Evolutionary conservation across 192 early-diverging fungal species (phyloP), one percentile per base, ranked within the genome.

Genomic region (Coemansia sp.): DNA sequence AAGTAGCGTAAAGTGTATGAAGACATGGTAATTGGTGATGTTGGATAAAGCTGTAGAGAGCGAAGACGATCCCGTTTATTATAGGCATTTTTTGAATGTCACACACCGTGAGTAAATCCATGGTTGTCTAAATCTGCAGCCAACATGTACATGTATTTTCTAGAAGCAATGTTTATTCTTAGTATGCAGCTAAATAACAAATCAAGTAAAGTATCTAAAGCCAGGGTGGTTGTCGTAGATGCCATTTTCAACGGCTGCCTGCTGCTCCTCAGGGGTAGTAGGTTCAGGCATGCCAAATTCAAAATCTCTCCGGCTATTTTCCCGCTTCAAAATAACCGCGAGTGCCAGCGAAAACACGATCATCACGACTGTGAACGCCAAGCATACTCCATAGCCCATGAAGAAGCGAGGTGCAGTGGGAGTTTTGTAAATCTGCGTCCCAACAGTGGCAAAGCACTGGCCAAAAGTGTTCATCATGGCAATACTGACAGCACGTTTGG

Each of bases 381-480:
- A 61, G 44, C 82, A 72, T 12, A 81, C 53, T 18, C 71, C 60
- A 33, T 81, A 76, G 28, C 80, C 72, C 66, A 65, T 72, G 51
- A 70, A 69, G 56, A 83, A 89, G 36, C 78, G 59, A 15, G 81
- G 81, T 0, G 75, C 83, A 21, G 88, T 87, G 3, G 71, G 57
- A 15, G 70, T 51, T 50, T 86, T 81, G 72, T 88, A 91, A 6
- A 91, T 84, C 44, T 89, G 88, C 1, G 86, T 85, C 41, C 82
- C 86, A 26, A 91, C 80, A 12, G 83, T 81, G 28, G 87, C 89
- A 68, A 87, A 86, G 55, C 86, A 72, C 63, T 91, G 88, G 31
- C 84, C 88, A 55, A 85, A 80, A 2, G 79, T 80, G 50, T 87
- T 84, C 38, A 86, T 75, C 48, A 85, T 75, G 43, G 87, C 88